phyloP scores from a whole-genome alignment of 768 basidiomycete species.

The Calocybe cyanea region DNA sequence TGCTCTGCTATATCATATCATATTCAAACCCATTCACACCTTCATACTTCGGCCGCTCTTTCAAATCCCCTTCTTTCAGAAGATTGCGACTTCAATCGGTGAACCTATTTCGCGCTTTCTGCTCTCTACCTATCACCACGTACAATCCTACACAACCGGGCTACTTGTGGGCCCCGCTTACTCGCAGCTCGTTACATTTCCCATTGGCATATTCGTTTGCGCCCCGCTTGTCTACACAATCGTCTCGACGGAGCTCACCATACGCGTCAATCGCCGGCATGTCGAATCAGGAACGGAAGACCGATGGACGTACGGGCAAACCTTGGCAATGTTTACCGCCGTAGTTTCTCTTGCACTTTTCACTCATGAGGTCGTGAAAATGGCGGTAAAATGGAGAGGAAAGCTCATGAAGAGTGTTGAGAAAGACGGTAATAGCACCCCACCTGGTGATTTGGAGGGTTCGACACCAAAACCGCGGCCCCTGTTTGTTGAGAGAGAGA shows the following conservation, averaged over 20 bases:
- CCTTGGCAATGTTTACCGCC: background rate
- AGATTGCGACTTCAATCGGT: background rate
- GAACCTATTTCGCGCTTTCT: background rate
- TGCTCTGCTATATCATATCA: background rate
- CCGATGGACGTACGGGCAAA: conserved; percentile 4
- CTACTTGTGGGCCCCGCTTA: background rate
- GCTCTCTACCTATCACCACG: background rate
- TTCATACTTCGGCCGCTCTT: background rate
- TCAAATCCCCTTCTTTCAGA: background rate
- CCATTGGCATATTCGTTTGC: background rate
- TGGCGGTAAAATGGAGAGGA: background rate
- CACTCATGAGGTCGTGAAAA: background rate
- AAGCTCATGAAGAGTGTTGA: background rate
- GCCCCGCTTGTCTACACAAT: conserved; percentile 1
- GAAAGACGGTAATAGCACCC: background rate
- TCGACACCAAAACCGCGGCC: background rate
- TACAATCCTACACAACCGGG: background rate
- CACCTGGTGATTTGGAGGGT: no score
- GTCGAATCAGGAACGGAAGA: background rate
- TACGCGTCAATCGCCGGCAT: background rate
- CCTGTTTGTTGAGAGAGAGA: background rate
- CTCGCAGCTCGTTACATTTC: background rate
- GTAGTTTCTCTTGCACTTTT: background rate
- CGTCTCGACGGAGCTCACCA: conserved; percentile 4
- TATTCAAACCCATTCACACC: background rate